Base-by-base conservation (phyloP, 2,329 filamentous ascomycete genomes). In the Sporothrix variecibatus region DNA sequence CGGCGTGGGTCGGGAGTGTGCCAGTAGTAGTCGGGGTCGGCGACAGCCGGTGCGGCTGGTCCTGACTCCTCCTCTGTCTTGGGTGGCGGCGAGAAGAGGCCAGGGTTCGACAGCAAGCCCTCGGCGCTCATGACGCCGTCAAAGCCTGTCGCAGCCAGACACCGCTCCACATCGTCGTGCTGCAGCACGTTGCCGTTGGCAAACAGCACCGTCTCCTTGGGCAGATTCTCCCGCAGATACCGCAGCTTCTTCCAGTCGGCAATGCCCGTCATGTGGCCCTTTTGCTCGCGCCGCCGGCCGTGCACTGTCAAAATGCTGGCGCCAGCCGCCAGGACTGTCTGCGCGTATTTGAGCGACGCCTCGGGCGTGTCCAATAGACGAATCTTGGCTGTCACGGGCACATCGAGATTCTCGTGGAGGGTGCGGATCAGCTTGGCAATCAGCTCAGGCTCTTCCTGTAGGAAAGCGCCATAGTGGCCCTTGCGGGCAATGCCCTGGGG, bases 61-160 rank as follows among this genome's bases (percentile, higher is more conserved):
- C 23, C 43, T 43, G 49, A 23, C 23, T 15, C 43, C 4, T 31
- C 34, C 9, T 2, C 40, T 9, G 2, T 40, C 7, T 23, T 8
- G 11, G 94, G 94, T 20, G 90, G 86, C 43, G 86, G 83, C 17
- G 92, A 90, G 80, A 99, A 99, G 60, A 99, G 92, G 1, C 90
- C 91, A 0, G 96, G 96, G 80, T 99, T 94, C 79, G 94, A 95
- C 0, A 99, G 87, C 80, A 98, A 97, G 0, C 94, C 96, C 83
- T 99, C 96, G 5, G 96, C 96, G 77, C 92, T 95, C 96, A 99
- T 98, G 71, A 99, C 90, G 23, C 89, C 96, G 81, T 99, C 96
- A 1, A 92, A 95, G 0, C 95, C 94, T 0, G 96, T 99, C 4
- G 87, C 93, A 69, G 90, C 88, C 26, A 99, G 84, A 79, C 95